phyloP scores from a whole-genome alignment of 345 rosid species.

The Reutealis trisperma region DNA sequence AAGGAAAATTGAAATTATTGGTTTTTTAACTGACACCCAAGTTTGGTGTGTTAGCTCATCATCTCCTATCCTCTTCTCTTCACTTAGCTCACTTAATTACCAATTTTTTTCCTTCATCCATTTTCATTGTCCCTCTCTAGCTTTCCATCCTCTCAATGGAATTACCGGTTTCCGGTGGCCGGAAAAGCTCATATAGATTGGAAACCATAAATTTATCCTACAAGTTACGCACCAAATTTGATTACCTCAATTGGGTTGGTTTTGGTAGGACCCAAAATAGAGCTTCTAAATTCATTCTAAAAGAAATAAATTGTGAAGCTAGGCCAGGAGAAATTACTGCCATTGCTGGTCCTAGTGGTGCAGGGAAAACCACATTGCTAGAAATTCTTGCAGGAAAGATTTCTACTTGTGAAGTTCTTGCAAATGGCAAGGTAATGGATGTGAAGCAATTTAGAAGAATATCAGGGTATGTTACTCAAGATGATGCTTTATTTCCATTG shows the following conservation, averaged over 20 bases:
- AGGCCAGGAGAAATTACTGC: conserved; percentile 68
- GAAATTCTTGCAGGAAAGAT: conserved; percentile 83
- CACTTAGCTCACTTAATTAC: not conserved
- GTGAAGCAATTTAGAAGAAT: conserved; percentile 53
- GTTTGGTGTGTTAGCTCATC: conserved; percentile 90
- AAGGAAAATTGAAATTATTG: not conserved
- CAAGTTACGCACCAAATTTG: conserved; percentile 44
- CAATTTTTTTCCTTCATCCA: conserved; percentile 11
- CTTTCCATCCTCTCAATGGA: conserved; percentile 48
- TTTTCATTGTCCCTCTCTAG: conserved; percentile 24
- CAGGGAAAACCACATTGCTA: conserved; percentile 85
- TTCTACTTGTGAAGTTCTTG: conserved; percentile 47
- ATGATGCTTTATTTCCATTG: conserved; percentile 78
- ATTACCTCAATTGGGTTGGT: conserved; percentile 31
- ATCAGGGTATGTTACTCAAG: conserved; percentile 86
- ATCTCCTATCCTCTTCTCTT: conserved; percentile 36
- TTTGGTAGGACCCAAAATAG: conserved; percentile 27
- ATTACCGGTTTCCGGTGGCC: conserved; percentile 49
- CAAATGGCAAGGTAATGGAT: conserved; percentile 59
- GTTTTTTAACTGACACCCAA: conserved; percentile 8
- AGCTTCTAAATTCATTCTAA: conserved; percentile 48
- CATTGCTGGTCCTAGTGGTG: conserved; percentile 91
- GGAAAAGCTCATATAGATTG: conserved; percentile 45
- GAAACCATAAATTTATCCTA: conserved; percentile 66
- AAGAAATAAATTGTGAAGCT: conserved; percentile 65